Percentiles rank a stretch among this genome's conserved stretches.
phyloP scores from a whole-genome alignment of 2,329 filamentous ascomycete species.

The Stagonosporopsis cucurbitacearum region DNA sequence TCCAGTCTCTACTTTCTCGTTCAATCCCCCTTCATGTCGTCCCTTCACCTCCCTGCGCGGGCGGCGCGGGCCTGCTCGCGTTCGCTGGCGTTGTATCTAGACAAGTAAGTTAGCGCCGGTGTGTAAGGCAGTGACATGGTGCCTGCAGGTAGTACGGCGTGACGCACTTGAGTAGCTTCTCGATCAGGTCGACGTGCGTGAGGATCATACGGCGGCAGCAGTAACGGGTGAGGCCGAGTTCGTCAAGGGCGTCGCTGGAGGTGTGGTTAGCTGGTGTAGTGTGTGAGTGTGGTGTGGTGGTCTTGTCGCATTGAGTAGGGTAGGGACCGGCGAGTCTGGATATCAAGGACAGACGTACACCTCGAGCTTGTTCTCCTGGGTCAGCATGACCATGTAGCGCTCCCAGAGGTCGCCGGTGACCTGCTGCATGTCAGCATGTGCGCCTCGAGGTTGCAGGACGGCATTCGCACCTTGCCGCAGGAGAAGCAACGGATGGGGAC shows the following conservation, averaged over 20 bases:
- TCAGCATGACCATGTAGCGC: slow-evolving; percentile 86
- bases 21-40: not conserved
- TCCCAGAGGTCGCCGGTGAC: slow-evolving; percentile 98
- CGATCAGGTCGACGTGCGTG: slow-evolving; percentile 98
- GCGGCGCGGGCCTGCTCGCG: slow-evolving; percentile 43
- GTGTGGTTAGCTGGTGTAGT: slow-evolving; percentile 14
- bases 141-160: slow-evolving; percentile 14
- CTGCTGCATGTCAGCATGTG: slow-evolving; percentile 58
- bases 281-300: not conserved
- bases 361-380: slow-evolving; percentile 59
- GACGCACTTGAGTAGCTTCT: slow-evolving; percentile 79
- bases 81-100: slow-evolving; percentile 47
- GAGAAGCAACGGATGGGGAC: slow-evolving; percentile 99
- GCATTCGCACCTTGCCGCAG: slow-evolving; percentile 83
- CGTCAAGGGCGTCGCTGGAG: slow-evolving; percentile 89
- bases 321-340: too few species aligned
- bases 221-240: slow-evolving; percentile 91
- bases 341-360: slow-evolving; percentile 34
- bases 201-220: slow-evolving; percentile 99
- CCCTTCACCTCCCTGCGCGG: slow-evolving; percentile 26
- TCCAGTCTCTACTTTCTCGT: too few species aligned
- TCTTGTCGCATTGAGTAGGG: not conserved
- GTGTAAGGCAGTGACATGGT: slow-evolving; percentile 7
- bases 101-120: slow-evolving; percentile 28
- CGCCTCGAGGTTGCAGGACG: slow-evolving; percentile 14